Evolutionary conservation across 2,329 filamentous ascomycete genomes (phyloP).

Genomic region (Arthroderma uncinatum): DNA sequence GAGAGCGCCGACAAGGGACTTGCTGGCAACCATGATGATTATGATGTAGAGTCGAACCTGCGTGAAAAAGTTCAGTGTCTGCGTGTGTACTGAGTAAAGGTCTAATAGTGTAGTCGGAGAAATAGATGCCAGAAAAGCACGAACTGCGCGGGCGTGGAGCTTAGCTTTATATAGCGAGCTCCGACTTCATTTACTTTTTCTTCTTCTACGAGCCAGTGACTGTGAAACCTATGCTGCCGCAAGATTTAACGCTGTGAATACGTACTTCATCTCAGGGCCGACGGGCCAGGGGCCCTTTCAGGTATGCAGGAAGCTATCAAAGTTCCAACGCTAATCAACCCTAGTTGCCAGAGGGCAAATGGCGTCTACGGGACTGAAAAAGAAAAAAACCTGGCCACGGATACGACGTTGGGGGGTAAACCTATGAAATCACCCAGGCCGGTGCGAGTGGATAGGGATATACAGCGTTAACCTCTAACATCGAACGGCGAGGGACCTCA

Average conservation of each 20-base stretch:
- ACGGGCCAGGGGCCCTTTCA: neutral
- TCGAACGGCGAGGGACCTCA: neutral
- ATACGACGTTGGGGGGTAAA: neutral
- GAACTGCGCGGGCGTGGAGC: neutral
- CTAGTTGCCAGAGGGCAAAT: neutral
- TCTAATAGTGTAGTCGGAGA: neutral
- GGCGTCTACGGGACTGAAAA: too few relatives aligned
- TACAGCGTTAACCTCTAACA: neutral
- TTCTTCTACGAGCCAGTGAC: neutral
- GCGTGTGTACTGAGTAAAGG: neutral
- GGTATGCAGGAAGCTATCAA: neutral
- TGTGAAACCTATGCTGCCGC: slow-evolving; percentile 1
- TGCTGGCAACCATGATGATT: slow-evolving; percentile 3
- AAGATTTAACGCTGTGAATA: neutral
- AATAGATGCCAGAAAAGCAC: neutral
- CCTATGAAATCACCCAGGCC: neutral
- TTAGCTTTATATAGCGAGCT: neutral
- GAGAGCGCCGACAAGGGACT: slow-evolving; percentile 1
- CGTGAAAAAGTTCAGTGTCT: neutral
- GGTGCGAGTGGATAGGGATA: neutral
- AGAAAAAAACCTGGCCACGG: neutral
- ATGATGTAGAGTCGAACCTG: neutral
- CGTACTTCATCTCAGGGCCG: neutral
- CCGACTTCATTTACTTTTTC: neutral
- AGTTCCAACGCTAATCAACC: neutral